Evolutionary conservation across 2,329 filamentous ascomycete genomes (phyloP), one percentile per base, ranked within the genome.

Genomic region (Monilinia laxa): DNA sequence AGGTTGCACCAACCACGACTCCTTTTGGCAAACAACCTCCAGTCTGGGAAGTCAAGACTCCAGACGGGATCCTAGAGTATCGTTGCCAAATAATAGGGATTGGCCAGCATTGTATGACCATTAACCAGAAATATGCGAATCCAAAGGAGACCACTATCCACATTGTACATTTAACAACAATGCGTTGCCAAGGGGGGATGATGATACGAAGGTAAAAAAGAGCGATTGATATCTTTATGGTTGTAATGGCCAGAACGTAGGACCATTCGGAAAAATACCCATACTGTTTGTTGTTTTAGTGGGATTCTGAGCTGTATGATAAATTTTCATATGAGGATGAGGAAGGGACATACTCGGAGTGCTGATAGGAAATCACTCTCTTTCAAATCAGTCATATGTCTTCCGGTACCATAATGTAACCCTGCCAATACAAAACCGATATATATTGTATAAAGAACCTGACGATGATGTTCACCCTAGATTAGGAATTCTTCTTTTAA

Each of bases 201-300:
- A 51, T 25, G n/a, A 62, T 51, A 16, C 58, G 58, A 4, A 62
- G n/a, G 45, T 62, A 62, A 45, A 62, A 62, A 9, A 49, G 14
- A n/a, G 28, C n/a, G 5, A 62, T 51, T 14, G 58, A 49, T 20
- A 28, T 51, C 9, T 51, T 62, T 25, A 51, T 51, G 25, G 31
- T 18, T 5, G 58, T 25, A 31, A 62, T 52, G 3, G n/a, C 1
- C 2, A 62, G 1, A 1, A 62, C n/a, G n/a, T 62, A 51, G 2
- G 47, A 0, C 20, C 45, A 62, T 40, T 52, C 58, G 4, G 28
- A 0, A 12, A 62, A 9, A 25, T 51, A 62, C 31, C 45, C 25
- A 12, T 51, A 51, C 58, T 51, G n/a, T 38, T 25, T 25, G 18
- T 38, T 2, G 10, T 11, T 18, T 62, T 14, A 62, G 58, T 40